Conservation (phyloP, 73 alveolate species). For the Effrenium voratum region DNA sequence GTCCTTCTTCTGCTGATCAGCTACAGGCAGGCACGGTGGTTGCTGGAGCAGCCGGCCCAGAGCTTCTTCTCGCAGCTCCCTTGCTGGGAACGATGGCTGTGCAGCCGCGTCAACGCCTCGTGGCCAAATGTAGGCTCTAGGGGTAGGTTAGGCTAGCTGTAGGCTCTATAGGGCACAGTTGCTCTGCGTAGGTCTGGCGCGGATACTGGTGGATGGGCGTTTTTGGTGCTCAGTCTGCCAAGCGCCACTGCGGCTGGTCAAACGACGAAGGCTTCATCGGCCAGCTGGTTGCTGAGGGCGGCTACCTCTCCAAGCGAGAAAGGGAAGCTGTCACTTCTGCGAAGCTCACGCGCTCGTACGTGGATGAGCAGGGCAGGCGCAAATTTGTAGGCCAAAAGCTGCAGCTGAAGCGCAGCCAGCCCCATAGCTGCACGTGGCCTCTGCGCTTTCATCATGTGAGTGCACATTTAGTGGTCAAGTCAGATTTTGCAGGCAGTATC, state of each 20-base stretch:
- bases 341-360: not conserved
- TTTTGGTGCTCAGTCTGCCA: not conserved
- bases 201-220: not conserved
- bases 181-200: not conserved
- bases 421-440: not conserved
- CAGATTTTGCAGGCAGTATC: not conserved
- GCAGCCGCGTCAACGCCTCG: not conserved
- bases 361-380: not conserved
- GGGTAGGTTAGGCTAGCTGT: too few species aligned
- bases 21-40: not conserved
- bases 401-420: not conserved
- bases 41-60: not conserved
- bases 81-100: not conserved
- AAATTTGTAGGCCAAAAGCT: not conserved
- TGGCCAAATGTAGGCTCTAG: not conserved
- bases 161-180: not conserved
- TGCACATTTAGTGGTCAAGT: not conserved
- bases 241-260: not conserved
- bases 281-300: not conserved
- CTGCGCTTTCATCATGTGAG: not conserved
- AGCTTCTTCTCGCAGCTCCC: not conserved
- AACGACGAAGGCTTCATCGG: not conserved
- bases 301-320: not conserved
- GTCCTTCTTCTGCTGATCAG: not conserved
- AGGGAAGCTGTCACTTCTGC: not conserved